A percentile compares a stretch with the other conserved stretches of the same genome.
Evolutionary conservation across 495 filamentous ascomycete genomes (phyloP).

Genomic region (Bombardia bombarda): DNA sequence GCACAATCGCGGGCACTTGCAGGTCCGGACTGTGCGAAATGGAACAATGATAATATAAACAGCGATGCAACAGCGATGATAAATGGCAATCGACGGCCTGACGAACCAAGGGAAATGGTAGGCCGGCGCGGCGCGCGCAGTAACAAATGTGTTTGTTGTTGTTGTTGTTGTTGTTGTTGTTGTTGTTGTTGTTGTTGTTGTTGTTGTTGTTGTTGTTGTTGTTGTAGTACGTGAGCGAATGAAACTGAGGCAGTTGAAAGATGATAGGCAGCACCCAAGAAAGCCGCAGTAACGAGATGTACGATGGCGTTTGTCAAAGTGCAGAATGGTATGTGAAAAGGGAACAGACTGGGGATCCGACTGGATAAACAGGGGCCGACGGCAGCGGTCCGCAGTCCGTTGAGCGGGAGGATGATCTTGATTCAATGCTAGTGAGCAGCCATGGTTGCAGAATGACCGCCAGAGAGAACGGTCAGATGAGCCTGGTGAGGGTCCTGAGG

Average conservation of each 20-base stretch:
- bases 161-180: no score
- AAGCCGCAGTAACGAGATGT: neutral
- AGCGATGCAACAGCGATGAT: neutral
- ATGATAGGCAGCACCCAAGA: neutral
- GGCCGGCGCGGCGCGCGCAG: neutral
- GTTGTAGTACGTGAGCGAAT: conserved; percentile 11
- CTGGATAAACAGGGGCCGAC: conserved; percentile 6
- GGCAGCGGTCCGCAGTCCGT: conserved; percentile 5
- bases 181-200: no score
- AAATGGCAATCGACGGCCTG: neutral
- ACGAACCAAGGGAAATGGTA: conserved; percentile 1
- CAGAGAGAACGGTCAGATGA: conserved; percentile 29
- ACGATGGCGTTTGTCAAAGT: neutral
- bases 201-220: no score
- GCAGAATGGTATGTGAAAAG: no score
- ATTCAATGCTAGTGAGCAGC: conserved; percentile 7
- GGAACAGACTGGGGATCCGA: conserved; percentile 5
- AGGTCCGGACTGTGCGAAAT: neutral
- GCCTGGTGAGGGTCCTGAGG: conserved; percentile 18
- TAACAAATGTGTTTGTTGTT: neutral
- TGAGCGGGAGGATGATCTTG: conserved; percentile 1
- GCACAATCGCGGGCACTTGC: neutral
- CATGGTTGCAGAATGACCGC: conserved; percentile 20
- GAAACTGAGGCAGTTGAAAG: conserved; percentile 7
- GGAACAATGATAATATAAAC: neutral